Base-by-base conservation (phyloP, 805 yeast genomes). In the Hanseniaspora occidentalis region DNA sequence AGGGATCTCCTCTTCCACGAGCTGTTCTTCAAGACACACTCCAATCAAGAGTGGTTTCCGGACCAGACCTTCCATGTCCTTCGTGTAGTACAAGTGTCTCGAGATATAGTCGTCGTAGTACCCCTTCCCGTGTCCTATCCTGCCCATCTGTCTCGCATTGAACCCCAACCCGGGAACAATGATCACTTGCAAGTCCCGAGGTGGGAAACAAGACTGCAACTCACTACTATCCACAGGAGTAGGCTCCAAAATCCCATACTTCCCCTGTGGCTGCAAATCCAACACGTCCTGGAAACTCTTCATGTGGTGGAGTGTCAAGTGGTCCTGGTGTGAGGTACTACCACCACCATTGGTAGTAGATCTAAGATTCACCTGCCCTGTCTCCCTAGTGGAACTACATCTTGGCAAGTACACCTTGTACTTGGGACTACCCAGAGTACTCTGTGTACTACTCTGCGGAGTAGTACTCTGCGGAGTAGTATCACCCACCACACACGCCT, bases 41-140 rank as follows among this genome's bases (percentile, higher is more conserved):
- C 62, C 63, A 14, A 60, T 42, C 9, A 58, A 46, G 14, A 57
- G 17, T 3, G 63, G 29, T 21, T 25, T 27, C 33, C 39, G 20
- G 37, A 37, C 35, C 35, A 37, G 22, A 16, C 26, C 31, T 31
- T 37, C 22, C 17, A 42, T 41, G 9, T 43, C 36, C 17, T 52
- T 47, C 27, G 50, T 46, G 19, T 47, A 42, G 21, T 47, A 42
- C 8, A 45, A 19, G 48, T 75, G 75, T 38, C 80, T 60, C 36
- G 66, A 61, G 33, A 82, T 68, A 50, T 67, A 82, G 50, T 79
- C 84, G 56, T 89, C 98, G 56, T 92, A 89, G 57, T 74, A 86
- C 0, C 96, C 98, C 4, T 79, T 89, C 1, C 98, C 98, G 55
- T 85, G 94, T 1, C 98, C 98, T 40, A 89, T 55, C 40, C 98